Evolutionary conservation across 164 flowering plant species (phyloP).

Genomic region (Brasenia schreberi): DNA sequence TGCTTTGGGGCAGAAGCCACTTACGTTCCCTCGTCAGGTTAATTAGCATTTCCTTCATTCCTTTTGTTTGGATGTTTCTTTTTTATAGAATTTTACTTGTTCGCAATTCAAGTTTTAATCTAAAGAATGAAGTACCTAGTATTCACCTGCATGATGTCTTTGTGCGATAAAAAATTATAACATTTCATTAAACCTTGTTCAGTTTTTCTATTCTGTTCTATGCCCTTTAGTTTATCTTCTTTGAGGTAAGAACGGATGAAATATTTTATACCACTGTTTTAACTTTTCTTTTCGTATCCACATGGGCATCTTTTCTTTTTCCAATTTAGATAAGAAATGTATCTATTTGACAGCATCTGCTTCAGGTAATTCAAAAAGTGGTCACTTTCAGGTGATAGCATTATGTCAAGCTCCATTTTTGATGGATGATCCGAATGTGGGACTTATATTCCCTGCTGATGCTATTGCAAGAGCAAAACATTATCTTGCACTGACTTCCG

Average conservation of each 20-base stretch:
- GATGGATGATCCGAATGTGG: conserved; percentile 91
- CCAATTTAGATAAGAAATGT: background rate
- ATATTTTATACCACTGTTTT: background rate
- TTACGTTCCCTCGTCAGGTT: conserved; percentile 96
- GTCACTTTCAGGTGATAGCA: conserved; percentile 69
- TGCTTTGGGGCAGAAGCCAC: conserved; percentile 95
- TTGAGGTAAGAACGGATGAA: background rate
- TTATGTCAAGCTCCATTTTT: conserved; percentile 98
- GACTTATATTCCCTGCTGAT: conserved; percentile 91
- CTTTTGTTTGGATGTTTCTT: conserved; percentile 3
- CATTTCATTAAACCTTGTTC: background rate
- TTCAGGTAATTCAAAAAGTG: background rate
- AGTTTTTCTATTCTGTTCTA: too few species aligned
- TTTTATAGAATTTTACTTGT: too few species aligned
- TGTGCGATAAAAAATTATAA: too few species aligned
- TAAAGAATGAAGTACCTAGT: too few species aligned
- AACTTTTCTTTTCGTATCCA: background rate
- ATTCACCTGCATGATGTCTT: too few species aligned
- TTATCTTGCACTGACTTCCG: conserved; percentile 71
- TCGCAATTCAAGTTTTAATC: too few species aligned
- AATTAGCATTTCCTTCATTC: background rate
- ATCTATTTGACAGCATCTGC: background rate
- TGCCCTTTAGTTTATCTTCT: too few species aligned
- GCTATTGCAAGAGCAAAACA: conserved; percentile 94
- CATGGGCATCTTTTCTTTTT: background rate